These are phyloP conservation scores for Cyclotella baltica DNA, from an alignment of 108 stramenopile species.

Conservation along the genomic window DNA sequence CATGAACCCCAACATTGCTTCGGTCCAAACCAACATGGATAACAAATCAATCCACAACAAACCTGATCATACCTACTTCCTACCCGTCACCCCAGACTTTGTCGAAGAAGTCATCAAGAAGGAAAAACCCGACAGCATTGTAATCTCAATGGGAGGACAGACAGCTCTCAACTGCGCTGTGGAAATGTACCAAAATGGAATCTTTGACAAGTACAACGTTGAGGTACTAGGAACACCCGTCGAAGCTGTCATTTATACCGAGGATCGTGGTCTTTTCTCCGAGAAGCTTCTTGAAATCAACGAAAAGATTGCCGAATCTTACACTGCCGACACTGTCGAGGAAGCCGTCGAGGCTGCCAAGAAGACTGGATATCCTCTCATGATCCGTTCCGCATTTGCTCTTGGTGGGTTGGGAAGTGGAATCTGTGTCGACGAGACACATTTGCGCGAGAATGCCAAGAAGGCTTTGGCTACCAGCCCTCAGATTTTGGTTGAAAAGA, in stretches of 20 bases:
- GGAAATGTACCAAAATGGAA: conserved; percentile 88
- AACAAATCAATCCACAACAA: conserved; percentile 77
- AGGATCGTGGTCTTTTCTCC: conserved; percentile 96
- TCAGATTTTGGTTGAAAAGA: conserved; percentile 98
- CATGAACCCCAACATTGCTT: conserved; percentile 99
- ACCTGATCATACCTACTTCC: conserved; percentile 97
- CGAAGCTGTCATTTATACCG: conserved; percentile 94
- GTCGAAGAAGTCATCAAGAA: conserved; percentile 97
- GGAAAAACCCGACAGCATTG: conserved; percentile 97
- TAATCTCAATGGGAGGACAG: conserved; percentile 99
- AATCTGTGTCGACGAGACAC: conserved; percentile 88
- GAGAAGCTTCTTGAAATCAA: conserved; percentile 94
- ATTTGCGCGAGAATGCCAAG: conserved; percentile 84
- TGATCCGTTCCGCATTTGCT: conserved; percentile 98
- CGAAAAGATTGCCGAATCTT: conserved; percentile 95
- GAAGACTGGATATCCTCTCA: conserved; percentile 95
- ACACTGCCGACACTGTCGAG: conserved; percentile 79
- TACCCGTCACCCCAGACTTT: conserved; percentile 96
- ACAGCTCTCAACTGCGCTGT: conserved; percentile 98
- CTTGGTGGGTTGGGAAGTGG: conserved; percentile 98
- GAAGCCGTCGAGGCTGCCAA: conserved; percentile 89
- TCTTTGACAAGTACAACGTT: conserved; percentile 93
- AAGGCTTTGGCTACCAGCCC: conserved; percentile 91
- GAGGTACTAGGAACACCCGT: conserved; percentile 97
- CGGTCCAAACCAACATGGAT: conserved; percentile 98